Evolutionary conservation across 1,284 basidiomycete species (phyloP).

Genomic region (Rhodotorula sp.): DNA sequence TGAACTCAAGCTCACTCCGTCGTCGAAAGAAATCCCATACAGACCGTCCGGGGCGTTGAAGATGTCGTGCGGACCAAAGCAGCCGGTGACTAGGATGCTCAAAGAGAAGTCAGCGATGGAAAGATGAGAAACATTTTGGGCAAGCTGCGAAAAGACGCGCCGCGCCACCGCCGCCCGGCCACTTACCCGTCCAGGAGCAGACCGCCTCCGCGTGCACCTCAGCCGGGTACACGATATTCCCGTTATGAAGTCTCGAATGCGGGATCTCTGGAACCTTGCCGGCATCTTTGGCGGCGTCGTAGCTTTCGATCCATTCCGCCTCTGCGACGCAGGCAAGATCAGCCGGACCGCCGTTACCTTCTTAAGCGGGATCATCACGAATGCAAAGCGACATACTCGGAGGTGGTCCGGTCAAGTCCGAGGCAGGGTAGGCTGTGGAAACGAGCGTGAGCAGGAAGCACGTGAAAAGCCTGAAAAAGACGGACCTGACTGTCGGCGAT

Average conservation of each 20-base stretch:
- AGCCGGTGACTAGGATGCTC: conserved; percentile 1
- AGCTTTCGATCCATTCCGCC: conserved; percentile 14
- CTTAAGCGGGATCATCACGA: no score
- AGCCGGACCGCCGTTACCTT: background rate
- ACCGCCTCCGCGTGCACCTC: conserved; percentile 12
- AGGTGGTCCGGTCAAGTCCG: conserved; percentile 1
- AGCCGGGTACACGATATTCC: background rate
- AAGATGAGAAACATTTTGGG: no score
- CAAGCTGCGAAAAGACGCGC: conserved; percentile 49
- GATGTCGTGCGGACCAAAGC: conserved; percentile 15
- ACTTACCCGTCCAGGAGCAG: conserved; percentile 25
- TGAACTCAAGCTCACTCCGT: conserved; percentile 59
- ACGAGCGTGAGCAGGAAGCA: background rate
- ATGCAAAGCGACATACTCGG: background rate
- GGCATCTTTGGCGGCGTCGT: conserved; percentile 17
- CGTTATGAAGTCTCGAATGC: conserved; percentile 3
- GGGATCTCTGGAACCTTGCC: conserved; percentile 22
- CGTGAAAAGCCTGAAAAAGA: background rate
- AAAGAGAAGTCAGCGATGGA: background rate
- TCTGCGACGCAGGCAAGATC: background rate
- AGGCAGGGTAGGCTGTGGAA: background rate
- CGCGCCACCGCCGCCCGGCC: no score
- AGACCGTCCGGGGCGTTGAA: conserved; percentile 14
- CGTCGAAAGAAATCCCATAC: conserved; percentile 58
- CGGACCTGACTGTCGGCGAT: background rate